Conservation (phyloP, 2,329 filamentous ascomycete species). For the Sarocladiaceae sp. region DNA sequence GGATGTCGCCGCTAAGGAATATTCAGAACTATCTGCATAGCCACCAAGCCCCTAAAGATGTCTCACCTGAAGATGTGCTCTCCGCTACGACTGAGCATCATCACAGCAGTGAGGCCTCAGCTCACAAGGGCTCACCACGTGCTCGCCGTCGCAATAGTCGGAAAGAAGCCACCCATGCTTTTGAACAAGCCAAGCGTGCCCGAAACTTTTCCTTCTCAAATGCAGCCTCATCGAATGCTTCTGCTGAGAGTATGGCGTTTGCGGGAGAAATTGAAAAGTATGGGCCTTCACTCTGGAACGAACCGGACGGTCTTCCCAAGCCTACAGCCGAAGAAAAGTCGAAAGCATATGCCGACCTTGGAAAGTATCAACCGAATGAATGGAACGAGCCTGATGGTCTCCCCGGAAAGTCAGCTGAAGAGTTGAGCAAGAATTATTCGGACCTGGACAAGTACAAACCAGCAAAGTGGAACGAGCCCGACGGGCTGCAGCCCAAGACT, state of each 20-base stretch:
- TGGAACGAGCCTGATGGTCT: constrained; percentile 22
- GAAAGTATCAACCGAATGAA: constrained; percentile 21
- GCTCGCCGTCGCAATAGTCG: too few relatives aligned
- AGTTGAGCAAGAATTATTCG: constrained; percentile 23
- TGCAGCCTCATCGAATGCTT: background rate
- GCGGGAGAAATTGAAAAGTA: constrained; percentile 21
- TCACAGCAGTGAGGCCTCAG: background rate
- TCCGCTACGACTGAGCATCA: constrained; percentile 18
- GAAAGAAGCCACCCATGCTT: too few relatives aligned
- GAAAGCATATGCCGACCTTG: constrained; percentile 26
- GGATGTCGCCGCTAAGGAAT: constrained; percentile 26
- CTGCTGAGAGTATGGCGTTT: too few relatives aligned
- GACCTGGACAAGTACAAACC: constrained; percentile 28
- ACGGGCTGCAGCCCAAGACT: constrained; percentile 17
- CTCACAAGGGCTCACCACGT: too few relatives aligned
- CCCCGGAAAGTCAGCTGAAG: constrained; percentile 18
- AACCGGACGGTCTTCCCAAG: constrained; percentile 19
- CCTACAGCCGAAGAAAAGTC: constrained; percentile 26
- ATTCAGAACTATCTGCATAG: constrained; percentile 28
- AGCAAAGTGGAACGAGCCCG: constrained; percentile 21
- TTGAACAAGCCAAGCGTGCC: too few relatives aligned
- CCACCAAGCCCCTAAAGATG: constrained; percentile 15
- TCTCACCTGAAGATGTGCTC: constrained; percentile 18
- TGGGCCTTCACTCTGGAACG: constrained; percentile 21
- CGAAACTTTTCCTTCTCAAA: too few relatives aligned